Evolutionary conservation across 805 yeast genomes (phyloP), one percentile per base, ranked within the genome.

Genomic region (Blastobotrys chiropterorum): DNA sequence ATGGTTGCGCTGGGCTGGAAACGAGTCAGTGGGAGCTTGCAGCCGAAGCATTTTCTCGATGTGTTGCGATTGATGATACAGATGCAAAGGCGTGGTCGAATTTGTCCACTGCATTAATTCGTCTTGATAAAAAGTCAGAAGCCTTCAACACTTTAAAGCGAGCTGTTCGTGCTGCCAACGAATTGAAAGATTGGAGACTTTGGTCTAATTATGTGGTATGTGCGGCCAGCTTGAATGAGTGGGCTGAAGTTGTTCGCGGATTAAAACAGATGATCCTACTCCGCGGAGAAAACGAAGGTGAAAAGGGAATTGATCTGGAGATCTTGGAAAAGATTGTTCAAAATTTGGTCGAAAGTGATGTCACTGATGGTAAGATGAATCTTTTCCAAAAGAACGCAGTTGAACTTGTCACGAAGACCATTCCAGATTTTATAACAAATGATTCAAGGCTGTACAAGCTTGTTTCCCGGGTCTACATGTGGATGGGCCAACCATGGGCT

Each of bases 11-110:
- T 51, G 96, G 95, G 0, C 72, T 94, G 47, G 96, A 89, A 63
- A 67, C 80, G 13, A 75, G 71, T 5, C 81, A 84, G 59, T 86
- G 77, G 70, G 85, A 82, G 20, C 68, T 86, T 44, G 96, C 97
- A 0, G 83, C 95, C 0, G 95, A 87, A 63, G 97, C 97, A 0
- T 90, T 94, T 65, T 84, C 96, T 0, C 75, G 97, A 61, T 89
- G 97, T 70, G 90, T 90, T 31, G 74, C 95, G 0, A 65, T 90
- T 39, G 96, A 90, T 65, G 95, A 86, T 20, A 76, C 83, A 0
- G 89, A 82, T 61, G 74, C 90, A 1, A 81, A 81, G 63, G 81
- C 96, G 1, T 94, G 99, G 99, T 83, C 95, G 8, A 94, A 94
- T 63, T 74, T 94, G 60, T 89, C 96, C 3, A 82, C 94, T 8